Conservation (phyloP, 495 filamentous ascomycete genomes). For the Xeromyces bisporus region DNA sequence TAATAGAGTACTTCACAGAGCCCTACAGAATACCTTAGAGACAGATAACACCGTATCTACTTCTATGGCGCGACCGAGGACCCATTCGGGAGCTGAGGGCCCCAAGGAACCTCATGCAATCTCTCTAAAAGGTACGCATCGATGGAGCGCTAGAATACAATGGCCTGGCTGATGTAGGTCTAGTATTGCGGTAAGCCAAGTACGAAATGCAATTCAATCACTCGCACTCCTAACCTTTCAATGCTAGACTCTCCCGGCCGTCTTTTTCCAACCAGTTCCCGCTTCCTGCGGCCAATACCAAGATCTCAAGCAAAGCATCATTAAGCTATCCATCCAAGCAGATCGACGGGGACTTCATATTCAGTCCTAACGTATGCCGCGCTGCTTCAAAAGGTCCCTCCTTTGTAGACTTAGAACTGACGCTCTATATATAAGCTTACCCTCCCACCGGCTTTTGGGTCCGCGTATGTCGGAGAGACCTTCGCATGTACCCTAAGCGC, state of each 20-base stretch:
- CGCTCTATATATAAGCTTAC: conserved; percentile 44
- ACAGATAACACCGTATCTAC: too few relatives aligned
- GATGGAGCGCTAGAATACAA: conserved; percentile 1
- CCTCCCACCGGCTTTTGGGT: conserved; percentile 84
- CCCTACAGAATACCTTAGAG: neutral
- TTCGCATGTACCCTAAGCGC: conserved; percentile 89
- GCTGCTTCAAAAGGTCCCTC: neutral
- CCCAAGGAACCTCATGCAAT: conserved; percentile 69
- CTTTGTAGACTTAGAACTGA: too few relatives aligned
- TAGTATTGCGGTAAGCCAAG: conserved; percentile 33
- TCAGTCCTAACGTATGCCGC: conserved; percentile 38
- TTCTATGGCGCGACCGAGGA: conserved; percentile 29
- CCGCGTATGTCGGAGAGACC: conserved; percentile 87
- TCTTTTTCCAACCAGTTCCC: conserved; percentile 40
- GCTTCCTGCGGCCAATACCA: conserved; percentile 32
- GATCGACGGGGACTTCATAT: conserved; percentile 34
- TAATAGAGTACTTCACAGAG: neutral
- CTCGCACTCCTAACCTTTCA: neutral
- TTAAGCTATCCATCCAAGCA: conserved; percentile 35
- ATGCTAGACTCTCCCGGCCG: conserved; percentile 35
- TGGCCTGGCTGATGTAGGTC: conserved; percentile 12
- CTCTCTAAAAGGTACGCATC: conserved; percentile 54
- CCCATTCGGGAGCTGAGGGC: conserved; percentile 34
- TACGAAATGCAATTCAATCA: too few relatives aligned
- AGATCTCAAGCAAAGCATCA: conserved; percentile 33